Evolutionary conservation across 2,329 filamentous ascomycete genomes (phyloP), one percentile per base, ranked within the genome.

Genomic region (Alternaria alternata): DNA sequence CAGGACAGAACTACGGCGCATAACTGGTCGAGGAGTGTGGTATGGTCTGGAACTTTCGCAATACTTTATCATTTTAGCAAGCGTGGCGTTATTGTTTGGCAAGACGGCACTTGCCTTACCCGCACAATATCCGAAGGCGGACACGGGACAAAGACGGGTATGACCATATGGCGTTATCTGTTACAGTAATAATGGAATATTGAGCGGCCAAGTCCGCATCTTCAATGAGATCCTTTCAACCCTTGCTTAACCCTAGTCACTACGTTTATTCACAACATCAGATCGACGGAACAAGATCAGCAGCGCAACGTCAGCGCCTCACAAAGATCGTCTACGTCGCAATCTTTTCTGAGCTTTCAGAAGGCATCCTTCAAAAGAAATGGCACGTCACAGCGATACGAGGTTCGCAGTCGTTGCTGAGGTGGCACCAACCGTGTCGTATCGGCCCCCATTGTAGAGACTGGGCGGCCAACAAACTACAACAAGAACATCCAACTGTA

Each of bases 1-100:
- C 36, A 34, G 61, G 39, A 8, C 66, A 69, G 24, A 61, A 66
- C 36, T 65, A 62, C 41, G 56, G 67, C 6, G 66, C 63, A 5
- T 71, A 62, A 38, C 3, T 1, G 22, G 5, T 14, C 22, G 16
- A 24, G 20, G 8, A 26, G 32, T 9, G n/a, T 30, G 46, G 46
- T 26, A 20, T 36, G 8, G 32, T 49, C 46, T 26, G 16, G 20
- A 36, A n/a, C 20, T 49, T 49, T 49, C 14, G 30, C 38, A 26
- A 18, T 49, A 24, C 16, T 38, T 49, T 32, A 18, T 38, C 30
- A 49, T 49, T 14, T 49, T 26, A 49, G 32, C 46, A 38, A 49
- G 46, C 46, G 32, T 32, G 46, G 46, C 32, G 46, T 49, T 38
- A 36, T 49, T 22, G 30, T 49, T 49, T 49, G 32, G 46, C 14